Evolutionary conservation across 805 yeast species (phyloP), one percentile per base, ranked within the genome.

Genomic region (Ogataea trehaloabstinens): DNA sequence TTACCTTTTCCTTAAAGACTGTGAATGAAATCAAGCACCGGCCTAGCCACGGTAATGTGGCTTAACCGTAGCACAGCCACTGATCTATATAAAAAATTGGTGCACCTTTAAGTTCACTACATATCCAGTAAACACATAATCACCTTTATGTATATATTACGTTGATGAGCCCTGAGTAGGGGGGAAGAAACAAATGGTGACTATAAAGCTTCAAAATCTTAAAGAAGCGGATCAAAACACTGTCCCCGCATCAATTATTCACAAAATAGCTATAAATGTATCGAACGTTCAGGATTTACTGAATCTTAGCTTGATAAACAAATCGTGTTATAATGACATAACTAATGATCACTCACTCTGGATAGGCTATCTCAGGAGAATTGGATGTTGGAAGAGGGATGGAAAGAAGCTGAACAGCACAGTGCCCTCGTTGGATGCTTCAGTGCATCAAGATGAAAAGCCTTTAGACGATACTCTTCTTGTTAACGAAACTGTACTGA

Each of bases 271-370:
- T 2, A 6, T 40, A 3, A 35, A 56, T 44, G 19, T 63, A 20
- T 15, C 41, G 28, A 48, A 41, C 30, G 33, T 60, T 7, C 46
- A 45, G 12, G 64, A 62, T 37, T 34, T 63, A 15, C 16, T 60
- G 11, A 56, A 50, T 38, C 55, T 57, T 28, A 48, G 60, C 28
- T 24, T 54, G 15, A 46, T 60, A 11, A 54, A 53, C 34, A 62
- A 60, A 30, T 18, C 40, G 6, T 49, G 56, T 24, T 50, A 60
- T 37, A 49, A 60, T 19, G 41, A 44, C 27, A 40, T 58, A 2
- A 41, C 34, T 5, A 49, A 46, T 22, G 53, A 52, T 25, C 44
- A 42, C 3, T 13, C 29, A 10, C 19, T 61, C 5, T 63, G 67
- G 67, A 41, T 55, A 2, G 34, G 36, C 2, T 49, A 47, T 22